Evolutionary conservation across 2,329 filamentous ascomycete species (phyloP).

Genomic region (Didymella keratinophila): DNA sequence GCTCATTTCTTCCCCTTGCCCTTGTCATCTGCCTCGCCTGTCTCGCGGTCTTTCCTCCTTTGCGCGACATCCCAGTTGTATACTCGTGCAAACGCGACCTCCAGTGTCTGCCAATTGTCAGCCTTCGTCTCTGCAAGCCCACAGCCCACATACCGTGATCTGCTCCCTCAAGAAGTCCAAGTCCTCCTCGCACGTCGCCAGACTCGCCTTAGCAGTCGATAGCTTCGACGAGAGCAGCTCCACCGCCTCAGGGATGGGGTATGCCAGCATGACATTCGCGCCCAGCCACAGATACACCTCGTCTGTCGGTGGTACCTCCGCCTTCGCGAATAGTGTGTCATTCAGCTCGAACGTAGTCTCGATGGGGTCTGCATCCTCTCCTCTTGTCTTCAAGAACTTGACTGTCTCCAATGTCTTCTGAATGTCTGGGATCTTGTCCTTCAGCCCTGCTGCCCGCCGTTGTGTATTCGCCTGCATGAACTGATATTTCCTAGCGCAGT

Average conservation of each 20-base stretch:
- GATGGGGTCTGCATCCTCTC: conserved; percentile 74
- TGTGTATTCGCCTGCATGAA: conserved; percentile 98
- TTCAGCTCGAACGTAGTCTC: conserved; percentile 96
- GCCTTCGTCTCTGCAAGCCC: background rate
- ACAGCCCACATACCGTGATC: conserved; percentile 74
- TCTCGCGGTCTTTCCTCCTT: conserved; percentile 87
- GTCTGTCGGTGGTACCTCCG: conserved; percentile 79
- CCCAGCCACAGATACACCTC: conserved; percentile 99
- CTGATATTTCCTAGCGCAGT: conserved; percentile 84
- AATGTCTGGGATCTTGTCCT: conserved; percentile 97
- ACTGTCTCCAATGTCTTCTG: conserved; percentile 95
- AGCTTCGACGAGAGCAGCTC: conserved; percentile 79
- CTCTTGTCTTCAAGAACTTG: conserved; percentile 78
- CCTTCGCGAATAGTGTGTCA: conserved; percentile 92
- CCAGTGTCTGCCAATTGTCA: conserved; percentile 74
- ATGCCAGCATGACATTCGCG: conserved; percentile 97
- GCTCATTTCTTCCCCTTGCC: conserved; percentile 36
- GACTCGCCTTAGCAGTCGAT: conserved; percentile 76
- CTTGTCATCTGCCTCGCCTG: conserved; percentile 54
- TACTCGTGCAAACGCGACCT: conserved; percentile 94
- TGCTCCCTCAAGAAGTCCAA: conserved; percentile 94
- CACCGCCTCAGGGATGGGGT: conserved; percentile 88
- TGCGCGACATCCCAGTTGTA: conserved; percentile 99
- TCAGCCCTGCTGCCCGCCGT: conserved; percentile 78
- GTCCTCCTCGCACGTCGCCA: conserved; percentile 94